Evolutionary conservation across 2,329 filamentous ascomycete genomes (phyloP).

Genomic region (Aspergillus sp.): DNA sequence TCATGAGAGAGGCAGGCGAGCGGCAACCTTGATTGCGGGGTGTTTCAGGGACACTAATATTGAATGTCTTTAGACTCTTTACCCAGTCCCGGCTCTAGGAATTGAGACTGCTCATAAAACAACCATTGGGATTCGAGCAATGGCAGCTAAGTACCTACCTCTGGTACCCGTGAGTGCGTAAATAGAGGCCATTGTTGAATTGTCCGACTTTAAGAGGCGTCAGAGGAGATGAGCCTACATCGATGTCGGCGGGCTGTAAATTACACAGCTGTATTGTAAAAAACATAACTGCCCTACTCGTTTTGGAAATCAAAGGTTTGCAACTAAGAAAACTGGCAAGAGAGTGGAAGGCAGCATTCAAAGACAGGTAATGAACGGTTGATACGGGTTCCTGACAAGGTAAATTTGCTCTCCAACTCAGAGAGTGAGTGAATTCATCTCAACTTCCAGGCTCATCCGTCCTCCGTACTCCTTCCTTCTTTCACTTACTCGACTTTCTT

Average conservation of each 20-base stretch:
- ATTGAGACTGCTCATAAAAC: not conserved
- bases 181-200: not conserved
- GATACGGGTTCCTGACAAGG: not conserved
- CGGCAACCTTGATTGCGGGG: slow-evolving; percentile 17
- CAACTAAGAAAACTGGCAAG: not conserved
- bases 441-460: slow-evolving; percentile 11
- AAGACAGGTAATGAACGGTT: not conserved
- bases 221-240: not conserved
- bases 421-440: not conserved
- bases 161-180: not conserved
- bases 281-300: not conserved
- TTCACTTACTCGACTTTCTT: slow-evolving; percentile 14
- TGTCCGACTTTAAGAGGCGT: not conserved
- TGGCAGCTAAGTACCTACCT: not conserved
- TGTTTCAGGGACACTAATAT: slow-evolving; percentile 16
- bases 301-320: not conserved
- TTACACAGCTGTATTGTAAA: not conserved
- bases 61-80: not conserved
- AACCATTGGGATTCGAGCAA: not conserved
- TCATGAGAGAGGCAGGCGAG: slow-evolving; percentile 17
- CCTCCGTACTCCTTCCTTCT: slow-evolving; percentile 12
- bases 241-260: not conserved
- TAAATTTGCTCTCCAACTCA: slow-evolving; percentile 14
- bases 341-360: not conserved
- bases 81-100: not conserved